Base-by-base conservation (phyloP, 331 rosid genomes). In the Stylosanthes scabra region DNA sequence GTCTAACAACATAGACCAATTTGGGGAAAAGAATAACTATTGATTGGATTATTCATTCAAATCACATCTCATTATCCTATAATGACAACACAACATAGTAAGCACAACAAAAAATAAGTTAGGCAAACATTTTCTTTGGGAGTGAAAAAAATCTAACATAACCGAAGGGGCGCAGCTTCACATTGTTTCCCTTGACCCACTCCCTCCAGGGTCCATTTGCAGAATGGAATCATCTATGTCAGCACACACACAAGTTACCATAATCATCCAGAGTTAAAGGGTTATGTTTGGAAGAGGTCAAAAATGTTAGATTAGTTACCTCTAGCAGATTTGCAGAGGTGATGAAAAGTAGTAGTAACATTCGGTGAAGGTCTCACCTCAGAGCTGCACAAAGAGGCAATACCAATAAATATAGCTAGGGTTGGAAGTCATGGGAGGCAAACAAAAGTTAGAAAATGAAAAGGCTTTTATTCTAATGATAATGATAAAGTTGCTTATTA, bases 231-330 rank as follows among this genome's bases (percentile, higher is more conserved):
- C 62, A 68, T 75, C 80, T 46, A 66, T 46, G 54, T 52, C 61
- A 75, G 7, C 15, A 74, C 12, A 29, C 25, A 59, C 59, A 66
- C n/a, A 42, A 56, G 73, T 56, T 65, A 65, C 47, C 44, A 63
- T 70, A 13, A 9, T 31, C 13, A 31, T 31, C 37, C 37, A 31
- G 37, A 31, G 37, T 5, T 31, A 5, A 31, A 31, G 37, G 37
- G 37, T 76, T 8, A 6, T 8, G 75, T 60, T 67, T 25, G 37
- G 54, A 46, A 72, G 7, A 31, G 37, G 37, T 31, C 37, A 42
- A 54, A 20, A 16, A 51, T 55, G 51, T 84, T 79, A 83, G 86
- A 87, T 90, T 83, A 90, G 93, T 83, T 90, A 88, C 96, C 93
- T 86, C 91, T 71, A 49, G 85, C 91, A 75, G 75, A 65, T 31